Percentiles rank a stretch among this genome's conserved stretches.
These are phyloP conservation scores for Xylaria castorea DNA, from an alignment of 495 filamentous ascomycete genomes.

Conservation along the genomic window DNA sequence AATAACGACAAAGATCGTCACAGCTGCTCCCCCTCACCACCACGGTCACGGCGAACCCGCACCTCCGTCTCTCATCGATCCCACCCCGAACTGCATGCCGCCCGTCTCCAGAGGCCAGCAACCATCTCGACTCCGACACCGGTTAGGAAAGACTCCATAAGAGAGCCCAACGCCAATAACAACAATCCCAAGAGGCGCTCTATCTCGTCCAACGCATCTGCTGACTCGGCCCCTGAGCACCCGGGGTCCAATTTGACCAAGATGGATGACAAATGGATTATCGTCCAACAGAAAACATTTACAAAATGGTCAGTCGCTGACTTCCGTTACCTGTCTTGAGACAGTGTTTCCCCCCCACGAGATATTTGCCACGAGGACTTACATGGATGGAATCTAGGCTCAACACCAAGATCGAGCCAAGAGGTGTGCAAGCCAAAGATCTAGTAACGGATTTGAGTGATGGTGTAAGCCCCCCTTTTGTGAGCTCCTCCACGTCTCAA, in stretches of 20 bases:
- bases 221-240: conserved; percentile 40
- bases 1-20: neutral
- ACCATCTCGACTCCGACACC: conserved; percentile 25
- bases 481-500: conserved; percentile 13
- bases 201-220: conserved; percentile 36
- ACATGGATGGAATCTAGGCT: conserved; percentile 64
- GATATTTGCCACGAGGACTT: conserved; percentile 31
- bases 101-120: conserved; percentile 38
- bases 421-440: conserved; percentile 78
- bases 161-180: conserved; percentile 39
- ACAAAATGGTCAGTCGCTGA: conserved; percentile 81
- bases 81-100: conserved; percentile 41
- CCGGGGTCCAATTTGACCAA: conserved; percentile 50
- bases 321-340: neutral
- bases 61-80: conserved; percentile 25
- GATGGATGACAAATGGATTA: conserved; percentile 91
- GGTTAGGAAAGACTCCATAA: conserved; percentile 22
- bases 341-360: conserved; percentile 7
- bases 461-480: conserved; percentile 69
- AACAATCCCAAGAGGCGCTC: conserved; percentile 40
- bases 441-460: conserved; percentile 88
- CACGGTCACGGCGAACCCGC: conserved; percentile 29
- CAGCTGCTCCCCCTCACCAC: conserved; percentile 22
- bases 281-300: conserved; percentile 99
- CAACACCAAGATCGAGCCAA: conserved; percentile 86